phyloP scores from a whole-genome alignment of 1,284 basidiomycete genomes.

The Amylostereum chailletii region DNA sequence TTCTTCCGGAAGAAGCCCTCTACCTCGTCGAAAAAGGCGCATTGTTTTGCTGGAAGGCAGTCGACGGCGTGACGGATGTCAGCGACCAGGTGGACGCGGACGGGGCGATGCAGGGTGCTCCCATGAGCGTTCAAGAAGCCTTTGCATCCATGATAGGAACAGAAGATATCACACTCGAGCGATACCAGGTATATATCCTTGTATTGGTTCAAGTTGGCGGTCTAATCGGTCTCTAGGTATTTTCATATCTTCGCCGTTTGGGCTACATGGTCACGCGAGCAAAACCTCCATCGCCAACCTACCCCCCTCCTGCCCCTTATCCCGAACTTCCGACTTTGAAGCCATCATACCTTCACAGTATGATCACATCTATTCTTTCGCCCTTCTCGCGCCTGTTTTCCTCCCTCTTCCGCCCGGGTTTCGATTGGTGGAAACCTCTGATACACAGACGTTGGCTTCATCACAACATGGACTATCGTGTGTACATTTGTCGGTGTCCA shows the following conservation, averaged over 20 bases:
- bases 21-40: constrained; percentile 89
- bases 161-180: constrained; percentile 72
- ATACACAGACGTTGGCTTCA: constrained; percentile 34
- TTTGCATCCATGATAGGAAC: constrained; percentile 77
- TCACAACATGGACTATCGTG: constrained; percentile 40
- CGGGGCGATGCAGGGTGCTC: constrained; percentile 42
- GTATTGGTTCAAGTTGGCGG: background rate
- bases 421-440: constrained; percentile 59
- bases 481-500: constrained; percentile 9
- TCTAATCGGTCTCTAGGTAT: constrained; percentile 50
- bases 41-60: constrained; percentile 71
- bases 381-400: constrained; percentile 23
- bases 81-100: constrained; percentile 21
- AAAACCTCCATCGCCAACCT: constrained; percentile 48
- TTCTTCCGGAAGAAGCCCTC: constrained; percentile 90
- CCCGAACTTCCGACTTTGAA: background rate
- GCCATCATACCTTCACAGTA: constrained; percentile 21
- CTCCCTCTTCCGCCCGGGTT: constrained; percentile 16
- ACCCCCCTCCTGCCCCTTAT: constrained; percentile 42
- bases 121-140: constrained; percentile 89
- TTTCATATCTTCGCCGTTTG: constrained; percentile 83
- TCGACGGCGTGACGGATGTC: constrained; percentile 4
- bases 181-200: constrained; percentile 66
- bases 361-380: constrained; percentile 27
- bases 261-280: constrained; percentile 85